Percentiles rank a stretch among this genome's conserved stretches.
phyloP scores from a whole-genome alignment of 2,329 filamentous ascomycete genomes.

The Aspergillus aculeatinus region DNA sequence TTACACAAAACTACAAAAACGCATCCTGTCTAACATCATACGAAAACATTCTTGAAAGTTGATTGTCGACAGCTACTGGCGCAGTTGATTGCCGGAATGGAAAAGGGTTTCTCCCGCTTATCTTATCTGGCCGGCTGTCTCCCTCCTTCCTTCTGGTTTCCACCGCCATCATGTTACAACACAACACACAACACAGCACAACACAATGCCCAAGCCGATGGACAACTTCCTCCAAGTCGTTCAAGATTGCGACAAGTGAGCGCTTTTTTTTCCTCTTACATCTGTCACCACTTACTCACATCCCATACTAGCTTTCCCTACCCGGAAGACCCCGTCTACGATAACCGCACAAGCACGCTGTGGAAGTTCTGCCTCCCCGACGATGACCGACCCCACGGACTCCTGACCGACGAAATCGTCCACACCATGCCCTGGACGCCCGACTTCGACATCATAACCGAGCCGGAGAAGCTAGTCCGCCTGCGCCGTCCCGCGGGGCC shows the following conservation, averaged over 20 bases:
- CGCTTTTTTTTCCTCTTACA: background rate
- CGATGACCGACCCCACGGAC: conserved; percentile 10
- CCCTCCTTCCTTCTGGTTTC: too few species aligned
- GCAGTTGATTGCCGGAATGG: too few species aligned
- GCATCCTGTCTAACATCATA: too few species aligned
- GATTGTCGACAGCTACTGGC: too few species aligned
- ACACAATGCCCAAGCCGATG: too few species aligned
- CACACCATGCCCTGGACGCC: conserved; percentile 13
- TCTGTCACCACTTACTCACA: background rate
- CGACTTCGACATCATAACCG: conserved; percentile 3
- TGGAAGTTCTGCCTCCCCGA: conserved; percentile 15
- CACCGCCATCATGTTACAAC: too few species aligned
- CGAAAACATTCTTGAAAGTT: too few species aligned
- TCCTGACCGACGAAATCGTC: conserved; percentile 6
- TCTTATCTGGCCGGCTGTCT: too few species aligned
- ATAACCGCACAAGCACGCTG: background rate
- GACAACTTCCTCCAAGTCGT: background rate
- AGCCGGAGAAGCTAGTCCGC: conserved; percentile 5
- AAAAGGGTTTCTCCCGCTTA: too few species aligned
- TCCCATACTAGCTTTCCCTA: conserved; percentile 2
- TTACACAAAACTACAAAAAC: too few species aligned
- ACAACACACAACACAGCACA: too few species aligned
- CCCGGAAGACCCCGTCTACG: conserved; percentile 5
- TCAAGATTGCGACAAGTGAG: background rate
- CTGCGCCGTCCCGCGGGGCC: background rate